Conservation (phyloP, 176 grass and related monocot genomes). For the Lolium multiflorum region DNA sequence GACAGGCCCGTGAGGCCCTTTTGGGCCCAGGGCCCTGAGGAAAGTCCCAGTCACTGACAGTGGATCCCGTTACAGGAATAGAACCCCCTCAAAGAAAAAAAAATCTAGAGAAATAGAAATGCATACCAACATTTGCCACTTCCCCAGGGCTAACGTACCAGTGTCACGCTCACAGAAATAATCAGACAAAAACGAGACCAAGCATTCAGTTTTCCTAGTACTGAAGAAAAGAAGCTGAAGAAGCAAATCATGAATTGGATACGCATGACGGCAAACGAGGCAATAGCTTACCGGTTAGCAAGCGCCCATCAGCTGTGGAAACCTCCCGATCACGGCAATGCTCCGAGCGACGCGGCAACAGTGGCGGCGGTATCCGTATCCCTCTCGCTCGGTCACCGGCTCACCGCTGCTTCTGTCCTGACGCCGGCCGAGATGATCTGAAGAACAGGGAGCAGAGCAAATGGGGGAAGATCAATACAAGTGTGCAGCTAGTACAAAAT, state of each 20-base stretch:
- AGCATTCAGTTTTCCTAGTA: neutral
- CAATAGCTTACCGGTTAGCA: slow-evolving; percentile 33
- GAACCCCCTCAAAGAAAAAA: too few species aligned
- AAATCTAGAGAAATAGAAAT: neutral
- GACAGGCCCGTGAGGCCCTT: slow-evolving; percentile 17
- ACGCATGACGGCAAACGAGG: slow-evolving; percentile 9
- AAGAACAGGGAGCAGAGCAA: slow-evolving; percentile 1
- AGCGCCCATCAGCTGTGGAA: neutral
- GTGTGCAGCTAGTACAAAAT: neutral
- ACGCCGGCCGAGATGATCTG: neutral
- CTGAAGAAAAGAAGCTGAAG: neutral
- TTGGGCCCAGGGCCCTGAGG: slow-evolving; percentile 1
- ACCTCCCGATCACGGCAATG: neutral
- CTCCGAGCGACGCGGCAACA: slow-evolving; percentile 38
- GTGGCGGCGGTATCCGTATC: slow-evolving; percentile 19
- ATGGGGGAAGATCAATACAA: neutral
- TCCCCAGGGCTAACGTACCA: neutral
- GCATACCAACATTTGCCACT: neutral
- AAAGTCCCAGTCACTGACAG: neutral
- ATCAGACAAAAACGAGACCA: neutral
- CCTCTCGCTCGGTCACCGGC: neutral
- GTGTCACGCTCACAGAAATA: neutral
- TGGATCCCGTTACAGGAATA: too few species aligned
- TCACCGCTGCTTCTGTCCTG: slow-evolving; percentile 20
- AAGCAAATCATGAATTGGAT: neutral